phyloP scores from a whole-genome alignment of 1,284 basidiomycete genomes.

The Rugosomyces carneus region DNA sequence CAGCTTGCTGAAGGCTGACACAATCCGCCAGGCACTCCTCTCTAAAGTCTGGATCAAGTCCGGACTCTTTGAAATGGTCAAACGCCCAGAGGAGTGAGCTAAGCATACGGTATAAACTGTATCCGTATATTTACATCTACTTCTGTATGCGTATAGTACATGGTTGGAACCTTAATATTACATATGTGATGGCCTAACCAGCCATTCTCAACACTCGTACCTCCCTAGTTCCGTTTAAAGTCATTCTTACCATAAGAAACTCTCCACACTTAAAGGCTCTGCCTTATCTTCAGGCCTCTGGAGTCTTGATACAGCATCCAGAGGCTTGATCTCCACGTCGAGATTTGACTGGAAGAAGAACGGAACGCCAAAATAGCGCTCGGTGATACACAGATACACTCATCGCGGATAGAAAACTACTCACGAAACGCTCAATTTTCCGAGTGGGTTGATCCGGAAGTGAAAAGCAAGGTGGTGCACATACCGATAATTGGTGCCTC shows the following conservation, averaged over 20 bases:
- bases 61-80: too few species aligned
- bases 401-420: slow-evolving; percentile 19
- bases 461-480: neutral
- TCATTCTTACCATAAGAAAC: slow-evolving; percentile 71
- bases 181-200: too few species aligned
- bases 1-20: slow-evolving; percentile 24
- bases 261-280: slow-evolving; percentile 56
- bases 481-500: slow-evolving; percentile 66
- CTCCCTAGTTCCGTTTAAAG: too few species aligned
- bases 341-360: slow-evolving; percentile 89
- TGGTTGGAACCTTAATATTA: too few species aligned
- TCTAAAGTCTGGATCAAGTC: too few species aligned
- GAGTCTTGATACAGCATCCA: slow-evolving; percentile 47
- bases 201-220: too few species aligned
- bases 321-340: slow-evolving; percentile 54
- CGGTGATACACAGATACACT: neutral
- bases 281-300: slow-evolving; percentile 27
- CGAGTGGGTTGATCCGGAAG: slow-evolving; percentile 7
- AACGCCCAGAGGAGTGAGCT: too few species aligned
- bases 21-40: too few species aligned
- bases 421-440: slow-evolving; percentile 48
- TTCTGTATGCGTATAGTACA: too few species aligned
- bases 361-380: slow-evolving; percentile 47
- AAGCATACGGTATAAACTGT: too few species aligned
- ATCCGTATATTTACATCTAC: too few species aligned